Percentiles rank a stretch among this genome's conserved stretches.
These are phyloP conservation scores for Talaromyces sp. DNA, from an alignment of 2,329 filamentous ascomycete species.

Conservation along the genomic window DNA sequence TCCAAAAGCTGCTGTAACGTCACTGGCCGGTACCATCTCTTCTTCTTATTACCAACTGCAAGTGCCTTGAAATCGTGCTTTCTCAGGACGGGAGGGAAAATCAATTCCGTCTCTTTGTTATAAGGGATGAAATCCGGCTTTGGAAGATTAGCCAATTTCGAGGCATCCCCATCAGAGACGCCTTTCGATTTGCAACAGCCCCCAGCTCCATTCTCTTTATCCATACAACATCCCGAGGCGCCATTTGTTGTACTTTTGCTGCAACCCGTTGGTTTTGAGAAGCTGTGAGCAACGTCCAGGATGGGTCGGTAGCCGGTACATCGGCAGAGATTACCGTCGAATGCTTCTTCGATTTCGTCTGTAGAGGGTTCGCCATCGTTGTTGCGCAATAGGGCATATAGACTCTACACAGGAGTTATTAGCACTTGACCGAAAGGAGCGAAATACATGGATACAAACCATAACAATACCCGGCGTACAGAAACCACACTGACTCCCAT, in stretches of 20 bases:
- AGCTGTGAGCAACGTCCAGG: slow-evolving; percentile 88
- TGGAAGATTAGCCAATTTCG: slow-evolving; percentile 62
- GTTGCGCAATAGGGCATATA: slow-evolving; percentile 90
- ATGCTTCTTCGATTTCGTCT: slow-evolving; percentile 88
- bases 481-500: slow-evolving; percentile 93
- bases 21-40: slow-evolving; percentile 88
- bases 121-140: slow-evolving; percentile 93
- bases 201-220: slow-evolving; percentile 52
- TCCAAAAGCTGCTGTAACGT: slow-evolving; percentile 84
- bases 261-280: slow-evolving; percentile 57
- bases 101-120: slow-evolving; percentile 88
- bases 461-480: slow-evolving; percentile 98
- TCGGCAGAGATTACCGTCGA: slow-evolving; percentile 92
- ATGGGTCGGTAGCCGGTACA: slow-evolving; percentile 96
- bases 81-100: slow-evolving; percentile 82
- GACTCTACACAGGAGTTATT: slow-evolving; percentile 55
- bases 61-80: slow-evolving; percentile 80
- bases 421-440: slow-evolving; percentile 16
- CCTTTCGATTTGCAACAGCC: slow-evolving; percentile 67
- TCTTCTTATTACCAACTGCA: slow-evolving; percentile 89
- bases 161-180: slow-evolving; percentile 26
- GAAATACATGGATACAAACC: slow-evolving; percentile 40
- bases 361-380: slow-evolving; percentile 68
- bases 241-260: slow-evolving; percentile 58
- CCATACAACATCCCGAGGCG: slow-evolving; percentile 70